Base-by-base conservation (phyloP, 202 grass and related monocot genomes). In the Brachypodium distachyon region DNA sequence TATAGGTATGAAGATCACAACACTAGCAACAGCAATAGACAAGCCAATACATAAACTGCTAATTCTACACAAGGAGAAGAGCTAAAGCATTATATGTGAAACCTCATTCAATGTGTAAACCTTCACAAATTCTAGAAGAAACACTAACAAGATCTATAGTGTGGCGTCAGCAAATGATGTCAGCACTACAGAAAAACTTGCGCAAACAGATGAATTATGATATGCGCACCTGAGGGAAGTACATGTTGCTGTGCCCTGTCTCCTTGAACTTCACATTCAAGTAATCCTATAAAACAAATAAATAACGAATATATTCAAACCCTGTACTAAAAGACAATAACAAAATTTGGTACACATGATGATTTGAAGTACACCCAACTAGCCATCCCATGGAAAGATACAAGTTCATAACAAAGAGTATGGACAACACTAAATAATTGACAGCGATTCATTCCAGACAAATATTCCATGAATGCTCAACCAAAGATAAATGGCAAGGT, bases 221-320 rank as follows among this genome's bases (percentile, higher is more conserved):
- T 56, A 17, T 76, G 33, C 34, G 3, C 39, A 91, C 91, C 91
- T 97, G 94, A 77, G 95, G 95, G 41, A 98, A 98, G 79, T 98
- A 98, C 95, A 98, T 98, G 61, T 98, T 98, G 60, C 83, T 98
- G 59, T 98, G 95, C 7, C 95, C 95, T 61, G 95, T 94, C 61
- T 92, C 95, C 81, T 98, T 98, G 82, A 98, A 98, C 81, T 98
- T 92, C 28, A 88, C 87, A 83, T 98, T 98, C 80, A 98, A 66
- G 85, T 92, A 98, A 73, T 98, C 91, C 95, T 98, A 70, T 22
- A 82, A 77, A 6, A 81, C 12, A 62, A 39, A 60, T 52, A 5
- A 25, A 31, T 0, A 62, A 76, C 13, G 1, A 25, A 49, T 63
- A 50, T 16, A 77, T 73, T 52, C n/a, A 85, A 47, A 29, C 47